Conservation (phyloP, 108 stramenopile genomes). For the Ochromonas danica region DNA sequence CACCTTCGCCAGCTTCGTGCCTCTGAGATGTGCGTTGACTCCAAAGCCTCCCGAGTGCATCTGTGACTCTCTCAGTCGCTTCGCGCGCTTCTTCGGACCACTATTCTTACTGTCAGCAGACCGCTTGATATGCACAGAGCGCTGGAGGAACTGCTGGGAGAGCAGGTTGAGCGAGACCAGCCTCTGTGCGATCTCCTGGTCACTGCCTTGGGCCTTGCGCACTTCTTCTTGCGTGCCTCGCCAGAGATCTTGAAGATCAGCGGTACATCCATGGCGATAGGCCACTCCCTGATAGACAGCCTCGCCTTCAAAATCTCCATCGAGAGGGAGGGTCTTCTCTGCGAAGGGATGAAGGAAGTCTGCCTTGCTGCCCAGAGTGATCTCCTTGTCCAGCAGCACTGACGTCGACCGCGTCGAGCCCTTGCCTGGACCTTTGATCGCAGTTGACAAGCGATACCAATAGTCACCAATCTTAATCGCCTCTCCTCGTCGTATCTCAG, state of each 20-base stretch:
- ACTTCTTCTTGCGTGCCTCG: background rate
- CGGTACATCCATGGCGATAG: background rate
- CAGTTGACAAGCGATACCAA: background rate
- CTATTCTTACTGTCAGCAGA: background rate
- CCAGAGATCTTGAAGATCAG: background rate
- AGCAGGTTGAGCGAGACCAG: background rate
- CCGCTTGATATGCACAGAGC: background rate
- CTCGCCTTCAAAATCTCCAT: background rate
- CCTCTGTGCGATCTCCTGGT: background rate
- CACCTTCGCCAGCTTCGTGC: background rate
- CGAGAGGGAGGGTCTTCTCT: background rate
- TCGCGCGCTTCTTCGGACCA: background rate
- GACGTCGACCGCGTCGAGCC: background rate
- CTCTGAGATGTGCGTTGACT: background rate
- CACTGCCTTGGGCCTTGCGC: background rate
- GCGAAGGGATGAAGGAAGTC: background rate
- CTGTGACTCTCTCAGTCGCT: background rate
- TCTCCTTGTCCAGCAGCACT: background rate
- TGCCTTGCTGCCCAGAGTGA: background rate
- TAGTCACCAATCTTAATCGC: background rate
- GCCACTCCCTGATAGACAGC: background rate
- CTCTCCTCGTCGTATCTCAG: background rate
- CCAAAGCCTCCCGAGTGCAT: background rate
- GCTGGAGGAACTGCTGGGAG: background rate
- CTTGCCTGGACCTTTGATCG: background rate